Evolutionary conservation across 371 early-diverging fungal genomes (phyloP).

Genomic region (Mucor sp.): DNA sequence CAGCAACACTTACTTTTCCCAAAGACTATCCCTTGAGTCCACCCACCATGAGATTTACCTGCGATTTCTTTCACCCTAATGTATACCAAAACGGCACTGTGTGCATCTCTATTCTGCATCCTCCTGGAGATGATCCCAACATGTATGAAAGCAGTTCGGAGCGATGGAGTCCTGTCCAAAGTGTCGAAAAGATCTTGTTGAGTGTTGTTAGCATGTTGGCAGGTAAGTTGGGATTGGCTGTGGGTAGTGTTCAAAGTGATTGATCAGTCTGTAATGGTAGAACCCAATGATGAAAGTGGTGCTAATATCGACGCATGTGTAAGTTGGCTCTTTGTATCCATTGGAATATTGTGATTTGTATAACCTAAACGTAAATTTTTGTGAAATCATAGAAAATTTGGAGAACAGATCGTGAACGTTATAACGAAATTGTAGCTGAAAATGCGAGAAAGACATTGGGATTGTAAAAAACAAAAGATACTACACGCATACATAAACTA

Average conservation of each 20-base stretch:
- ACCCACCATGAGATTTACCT: constrained; percentile 89
- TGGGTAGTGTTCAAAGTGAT: neutral
- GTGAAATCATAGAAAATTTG: constrained; percentile 74
- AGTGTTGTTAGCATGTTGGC: constrained; percentile 95
- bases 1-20: constrained; percentile 87
- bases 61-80: constrained; percentile 95
- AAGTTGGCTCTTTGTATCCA: constrained; percentile 27
- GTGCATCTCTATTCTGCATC: constrained; percentile 99
- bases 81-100: constrained; percentile 98
- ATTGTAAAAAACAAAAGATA: constrained; percentile 22
- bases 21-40: constrained; percentile 96
- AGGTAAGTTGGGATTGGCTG: constrained; percentile 34
- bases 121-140: constrained; percentile 98
- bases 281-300: constrained; percentile 98
- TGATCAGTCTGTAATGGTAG: constrained; percentile 29
- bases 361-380: neutral
- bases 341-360: neutral
- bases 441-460: constrained; percentile 78
- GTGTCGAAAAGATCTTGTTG: constrained; percentile 96
- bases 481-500: constrained; percentile 3
- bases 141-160: constrained; percentile 93
- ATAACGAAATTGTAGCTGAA: constrained; percentile 78
- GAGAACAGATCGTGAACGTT: constrained; percentile 82
- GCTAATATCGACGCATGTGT: constrained; percentile 98
- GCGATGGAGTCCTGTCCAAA: constrained; percentile 97